Conservation (phyloP, 768 basidiomycete species). For the Leucosporidium yakuticum region DNA sequence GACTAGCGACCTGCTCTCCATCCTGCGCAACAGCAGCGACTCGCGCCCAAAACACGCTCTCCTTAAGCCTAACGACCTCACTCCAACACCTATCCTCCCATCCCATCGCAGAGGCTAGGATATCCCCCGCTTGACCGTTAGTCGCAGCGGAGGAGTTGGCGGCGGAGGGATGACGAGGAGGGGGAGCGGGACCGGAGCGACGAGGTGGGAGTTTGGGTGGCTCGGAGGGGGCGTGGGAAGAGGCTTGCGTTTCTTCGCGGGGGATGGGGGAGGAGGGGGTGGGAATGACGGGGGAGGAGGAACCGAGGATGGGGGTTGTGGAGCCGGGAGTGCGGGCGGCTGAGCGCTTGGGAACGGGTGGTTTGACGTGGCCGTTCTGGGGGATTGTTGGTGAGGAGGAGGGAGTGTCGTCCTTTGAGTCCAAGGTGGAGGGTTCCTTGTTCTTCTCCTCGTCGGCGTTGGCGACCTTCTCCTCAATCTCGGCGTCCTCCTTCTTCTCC, state of each 20-base stretch:
- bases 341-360: slow-evolving; percentile 12
- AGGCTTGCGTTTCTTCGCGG: not conserved
- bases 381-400: slow-evolving; percentile 8
- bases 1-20: slow-evolving; percentile 11
- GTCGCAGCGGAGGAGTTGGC: slow-evolving; percentile 11
- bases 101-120: slow-evolving; percentile 36
- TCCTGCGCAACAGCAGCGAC: slow-evolving; percentile 26
- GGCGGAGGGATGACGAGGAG: not conserved
- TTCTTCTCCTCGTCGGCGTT: not conserved
- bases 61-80: slow-evolving; percentile 35
- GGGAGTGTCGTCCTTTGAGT: not conserved
- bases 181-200: not conserved
- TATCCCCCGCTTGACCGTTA: slow-evolving; percentile 9
- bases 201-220: not conserved
- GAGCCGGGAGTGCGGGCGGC: not conserved
- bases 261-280: not conserved
- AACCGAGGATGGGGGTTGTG: slow-evolving; percentile 3
- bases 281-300: not conserved
- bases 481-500: not conserved
- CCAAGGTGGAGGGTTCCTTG: not conserved
- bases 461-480: not conserved
- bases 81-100: slow-evolving; percentile 41
- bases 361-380: not conserved
- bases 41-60: slow-evolving; percentile 32
- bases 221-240: slow-evolving; percentile 3